phyloP scores from a whole-genome alignment of 1,284 basidiomycete species.

The Irpex sp. region DNA sequence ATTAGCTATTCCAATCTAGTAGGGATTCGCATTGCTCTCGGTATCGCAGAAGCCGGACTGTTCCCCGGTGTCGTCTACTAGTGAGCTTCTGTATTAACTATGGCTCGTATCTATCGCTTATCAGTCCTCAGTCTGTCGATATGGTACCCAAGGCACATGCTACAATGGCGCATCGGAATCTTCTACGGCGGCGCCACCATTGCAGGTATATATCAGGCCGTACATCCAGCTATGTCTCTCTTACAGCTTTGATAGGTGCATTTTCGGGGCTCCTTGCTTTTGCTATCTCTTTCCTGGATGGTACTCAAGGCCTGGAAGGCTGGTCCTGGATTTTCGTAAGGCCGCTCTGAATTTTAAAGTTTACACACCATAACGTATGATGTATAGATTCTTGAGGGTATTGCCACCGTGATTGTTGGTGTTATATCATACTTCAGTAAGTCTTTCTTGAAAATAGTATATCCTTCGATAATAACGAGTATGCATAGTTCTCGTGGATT shows the following conservation, averaged over 20 bases:
- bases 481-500: slow-evolving; percentile 49
- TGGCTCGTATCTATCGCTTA: background rate
- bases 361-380: slow-evolving; percentile 20
- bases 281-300: slow-evolving; percentile 34
- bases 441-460: slow-evolving; percentile 20
- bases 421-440: slow-evolving; percentile 42
- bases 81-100: slow-evolving; percentile 18
- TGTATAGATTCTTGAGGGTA: slow-evolving; percentile 48
- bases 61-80: slow-evolving; percentile 71
- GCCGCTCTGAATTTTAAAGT: background rate
- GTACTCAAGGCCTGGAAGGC: slow-evolving; percentile 29
- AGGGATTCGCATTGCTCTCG: slow-evolving; percentile 55
- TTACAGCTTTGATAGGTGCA: slow-evolving; percentile 16
- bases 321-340: slow-evolving; percentile 44
- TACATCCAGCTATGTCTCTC: background rate
- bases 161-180: slow-evolving; percentile 30
- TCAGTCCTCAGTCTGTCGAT: slow-evolving; percentile 23
- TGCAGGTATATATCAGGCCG: slow-evolving; percentile 14
- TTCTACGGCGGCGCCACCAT: slow-evolving; percentile 35
- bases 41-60: slow-evolving; percentile 65
- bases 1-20: slow-evolving; percentile 58
- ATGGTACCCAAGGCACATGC: slow-evolving; percentile 33
- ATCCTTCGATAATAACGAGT: background rate
- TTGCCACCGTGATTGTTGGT: slow-evolving; percentile 47
- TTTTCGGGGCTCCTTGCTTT: slow-evolving; percentile 34